A percentile compares a stretch with the other conserved stretches of the same genome.
Evolutionary conservation across 2,329 filamentous ascomycete species (phyloP).

Genomic region (Huntiella decipiens): DNA sequence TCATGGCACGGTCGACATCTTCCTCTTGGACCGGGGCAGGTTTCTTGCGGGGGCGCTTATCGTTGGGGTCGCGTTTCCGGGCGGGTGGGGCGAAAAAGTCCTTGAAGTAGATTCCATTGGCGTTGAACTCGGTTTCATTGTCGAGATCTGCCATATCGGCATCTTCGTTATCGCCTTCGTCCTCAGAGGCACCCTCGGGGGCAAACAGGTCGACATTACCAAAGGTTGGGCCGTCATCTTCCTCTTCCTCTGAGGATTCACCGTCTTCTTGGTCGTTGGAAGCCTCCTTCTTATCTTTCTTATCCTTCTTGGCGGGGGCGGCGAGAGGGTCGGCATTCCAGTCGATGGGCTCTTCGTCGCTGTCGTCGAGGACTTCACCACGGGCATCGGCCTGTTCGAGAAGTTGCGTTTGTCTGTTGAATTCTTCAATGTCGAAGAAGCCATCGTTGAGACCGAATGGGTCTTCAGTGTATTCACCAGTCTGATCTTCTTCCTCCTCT

Average conservation of each 20-base stretch:
- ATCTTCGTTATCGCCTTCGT: slow-evolving; percentile 31
- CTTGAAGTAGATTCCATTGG: slow-evolving; percentile 75
- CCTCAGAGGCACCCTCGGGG: slow-evolving; percentile 47
- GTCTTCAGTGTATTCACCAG: slow-evolving; percentile 44
- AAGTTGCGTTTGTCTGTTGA: slow-evolving; percentile 83
- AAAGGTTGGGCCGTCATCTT: slow-evolving; percentile 62
- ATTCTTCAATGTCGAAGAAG: slow-evolving; percentile 94
- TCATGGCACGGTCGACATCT: slow-evolving; percentile 68
- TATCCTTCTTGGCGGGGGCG: slow-evolving; percentile 15
- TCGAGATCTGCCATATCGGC: slow-evolving; percentile 33
- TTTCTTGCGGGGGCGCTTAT: slow-evolving; percentile 24
- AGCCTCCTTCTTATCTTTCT: slow-evolving; percentile 18
- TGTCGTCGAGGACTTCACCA: slow-evolving; percentile 58
- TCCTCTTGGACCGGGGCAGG: slow-evolving; percentile 31
- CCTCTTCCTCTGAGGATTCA: slow-evolving; percentile 19
- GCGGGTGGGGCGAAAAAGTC: slow-evolving; percentile 85
- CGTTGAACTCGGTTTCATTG: slow-evolving; percentile 37
- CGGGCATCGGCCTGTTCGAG: slow-evolving; percentile 70
- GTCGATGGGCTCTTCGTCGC: slow-evolving; percentile 73
- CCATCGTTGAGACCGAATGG: slow-evolving; percentile 81
- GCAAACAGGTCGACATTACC: slow-evolving; percentile 58
- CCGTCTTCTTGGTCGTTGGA: slow-evolving; percentile 15
- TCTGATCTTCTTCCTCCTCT: slow-evolving; percentile 26
- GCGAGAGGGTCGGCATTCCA: slow-evolving; percentile 64
- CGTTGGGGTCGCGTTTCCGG: slow-evolving; percentile 27